phyloP scores from a whole-genome alignment of 352 stramenopile genomes.

The Pythium coloratum region DNA sequence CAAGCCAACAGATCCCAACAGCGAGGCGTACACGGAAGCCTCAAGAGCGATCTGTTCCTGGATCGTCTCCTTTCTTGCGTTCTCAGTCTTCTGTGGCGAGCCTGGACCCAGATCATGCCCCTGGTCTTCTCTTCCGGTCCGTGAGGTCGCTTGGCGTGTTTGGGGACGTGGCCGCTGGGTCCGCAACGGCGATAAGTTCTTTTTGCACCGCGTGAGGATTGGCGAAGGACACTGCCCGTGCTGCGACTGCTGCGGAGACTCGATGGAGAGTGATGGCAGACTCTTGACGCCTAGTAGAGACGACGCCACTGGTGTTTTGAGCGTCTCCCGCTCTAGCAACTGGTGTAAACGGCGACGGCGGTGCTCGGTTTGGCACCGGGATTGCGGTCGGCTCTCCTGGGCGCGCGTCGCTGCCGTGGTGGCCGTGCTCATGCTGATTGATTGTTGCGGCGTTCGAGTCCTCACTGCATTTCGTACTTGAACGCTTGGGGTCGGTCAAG shows the following conservation, averaged over 20 bases:
- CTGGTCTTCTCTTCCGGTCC: constrained; percentile 2
- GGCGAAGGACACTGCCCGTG: constrained; percentile 10
- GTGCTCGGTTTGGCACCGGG: constrained; percentile 14
- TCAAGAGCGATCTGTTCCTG: constrained; percentile 14
- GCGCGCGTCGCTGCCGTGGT: not conserved
- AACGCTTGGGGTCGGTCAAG: not conserved
- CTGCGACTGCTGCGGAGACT: not conserved
- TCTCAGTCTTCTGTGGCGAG: not conserved
- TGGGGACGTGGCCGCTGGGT: constrained; percentile 12
- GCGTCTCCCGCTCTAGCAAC: constrained; percentile 21
- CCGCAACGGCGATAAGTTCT: constrained; percentile 18
- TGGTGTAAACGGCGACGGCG: constrained; percentile 16
- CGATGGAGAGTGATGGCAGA: constrained; percentile 32
- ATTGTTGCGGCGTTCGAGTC: not conserved
- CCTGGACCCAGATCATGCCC: not conserved
- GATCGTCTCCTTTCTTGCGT: not conserved
- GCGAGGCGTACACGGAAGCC: constrained; percentile 7
- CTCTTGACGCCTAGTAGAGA: constrained; percentile 32
- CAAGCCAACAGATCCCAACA: too few species aligned
- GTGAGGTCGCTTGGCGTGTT: constrained; percentile 9
- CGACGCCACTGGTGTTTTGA: constrained; percentile 1
- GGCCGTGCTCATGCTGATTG: not conserved
- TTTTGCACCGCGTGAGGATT: constrained; percentile 18
- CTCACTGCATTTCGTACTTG: constrained; percentile 8
- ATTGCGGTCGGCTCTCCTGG: not conserved